phyloP scores from a whole-genome alignment of 1,139 yeast genomes.

The Blastobotrys arbuscula region DNA sequence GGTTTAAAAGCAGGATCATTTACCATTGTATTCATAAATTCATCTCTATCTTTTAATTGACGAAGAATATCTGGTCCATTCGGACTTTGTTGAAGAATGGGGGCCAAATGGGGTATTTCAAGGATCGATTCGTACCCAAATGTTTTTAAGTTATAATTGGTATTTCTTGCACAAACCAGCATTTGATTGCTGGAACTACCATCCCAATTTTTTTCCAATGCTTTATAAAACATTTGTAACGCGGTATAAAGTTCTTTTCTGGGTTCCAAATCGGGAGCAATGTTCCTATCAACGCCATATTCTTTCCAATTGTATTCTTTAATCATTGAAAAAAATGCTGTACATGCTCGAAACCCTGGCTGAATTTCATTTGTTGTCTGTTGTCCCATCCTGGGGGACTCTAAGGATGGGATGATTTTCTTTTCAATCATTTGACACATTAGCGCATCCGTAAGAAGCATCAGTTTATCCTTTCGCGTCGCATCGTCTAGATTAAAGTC shows the following conservation, averaged over 20 bases:
- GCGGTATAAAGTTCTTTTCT: slow-evolving; percentile 3
- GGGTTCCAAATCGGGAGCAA: not conserved
- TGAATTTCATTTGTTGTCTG: too few species aligned
- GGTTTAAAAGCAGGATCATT: not conserved
- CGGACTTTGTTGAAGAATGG: not conserved
- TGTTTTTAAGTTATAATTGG: not conserved
- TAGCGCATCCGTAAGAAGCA: slow-evolving; percentile 4
- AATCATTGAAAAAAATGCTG: not conserved
- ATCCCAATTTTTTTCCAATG: not conserved
- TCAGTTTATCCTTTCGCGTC: slow-evolving; percentile 1
- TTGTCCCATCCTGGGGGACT: not conserved
- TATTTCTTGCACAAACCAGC: not conserved
- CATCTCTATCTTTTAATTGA: slow-evolving; percentile 7
- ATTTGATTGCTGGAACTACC: not conserved
- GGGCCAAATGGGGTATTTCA: not conserved
- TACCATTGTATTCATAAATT: not conserved
- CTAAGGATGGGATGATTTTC: not conserved
- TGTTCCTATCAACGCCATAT: not conserved
- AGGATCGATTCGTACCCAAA: not conserved
- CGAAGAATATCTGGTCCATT: not conserved
- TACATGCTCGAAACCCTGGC: not conserved
- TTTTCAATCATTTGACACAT: not conserved
- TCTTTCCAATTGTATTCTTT: slow-evolving; percentile 6
- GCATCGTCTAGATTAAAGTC: not conserved
- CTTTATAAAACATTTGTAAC: slow-evolving; percentile 1